Evolutionary conservation across 2,329 filamentous ascomycete genomes (phyloP).

Genomic region (Ascocoryne sarcoides): DNA sequence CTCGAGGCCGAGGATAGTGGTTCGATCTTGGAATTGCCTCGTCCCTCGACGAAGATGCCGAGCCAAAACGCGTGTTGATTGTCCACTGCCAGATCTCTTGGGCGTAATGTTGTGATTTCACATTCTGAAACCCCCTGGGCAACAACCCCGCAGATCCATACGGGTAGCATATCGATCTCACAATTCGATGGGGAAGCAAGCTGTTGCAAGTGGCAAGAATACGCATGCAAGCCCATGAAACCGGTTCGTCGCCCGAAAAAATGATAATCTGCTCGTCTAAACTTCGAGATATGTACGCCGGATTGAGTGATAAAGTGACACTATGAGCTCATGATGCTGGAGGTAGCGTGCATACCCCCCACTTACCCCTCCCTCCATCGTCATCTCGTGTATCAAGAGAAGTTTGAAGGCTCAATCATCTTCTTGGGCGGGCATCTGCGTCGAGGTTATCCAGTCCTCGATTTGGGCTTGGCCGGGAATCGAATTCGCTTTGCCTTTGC

Average conservation of each 20-base stretch:
- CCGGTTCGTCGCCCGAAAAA: too few species aligned
- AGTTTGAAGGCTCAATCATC: neutral
- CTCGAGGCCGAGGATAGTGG: too few species aligned
- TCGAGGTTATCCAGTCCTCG: slow-evolving; percentile 78
- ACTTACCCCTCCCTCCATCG: neutral
- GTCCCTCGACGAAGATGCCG: too few species aligned
- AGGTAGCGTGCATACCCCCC: neutral
- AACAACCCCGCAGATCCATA: neutral
- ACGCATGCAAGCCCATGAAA: neutral
- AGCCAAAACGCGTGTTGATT: too few species aligned
- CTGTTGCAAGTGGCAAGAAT: neutral
- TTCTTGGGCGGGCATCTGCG: slow-evolving; percentile 45
- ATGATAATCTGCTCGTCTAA: neutral
- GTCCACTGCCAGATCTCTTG: too few species aligned
- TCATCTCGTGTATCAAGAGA: neutral
- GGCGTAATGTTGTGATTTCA: too few species aligned
- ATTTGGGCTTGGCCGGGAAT: slow-evolving; percentile 57
- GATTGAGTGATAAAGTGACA: too few species aligned
- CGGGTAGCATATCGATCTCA: neutral
- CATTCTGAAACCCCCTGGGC: too few species aligned
- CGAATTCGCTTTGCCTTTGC: slow-evolving; percentile 26
- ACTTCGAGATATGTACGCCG: neutral
- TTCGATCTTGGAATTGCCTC: too few species aligned
- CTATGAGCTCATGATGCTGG: neutral
- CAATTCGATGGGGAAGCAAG: neutral